phyloP scores from a whole-genome alignment of 768 basidiomycete genomes.

The Floccularia luteovirens region DNA sequence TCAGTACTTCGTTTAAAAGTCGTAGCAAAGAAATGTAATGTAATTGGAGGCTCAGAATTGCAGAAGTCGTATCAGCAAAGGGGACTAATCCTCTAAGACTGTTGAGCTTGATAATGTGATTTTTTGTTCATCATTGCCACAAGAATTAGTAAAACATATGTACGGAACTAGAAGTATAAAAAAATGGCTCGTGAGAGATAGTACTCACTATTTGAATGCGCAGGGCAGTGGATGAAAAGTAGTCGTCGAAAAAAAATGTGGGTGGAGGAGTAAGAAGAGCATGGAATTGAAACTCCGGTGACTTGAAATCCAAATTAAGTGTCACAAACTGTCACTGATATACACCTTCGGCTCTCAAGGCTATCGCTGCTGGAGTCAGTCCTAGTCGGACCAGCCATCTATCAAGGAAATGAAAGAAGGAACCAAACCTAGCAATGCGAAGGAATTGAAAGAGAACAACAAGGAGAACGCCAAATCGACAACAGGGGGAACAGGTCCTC shows the following conservation, averaged over 20 bases:
- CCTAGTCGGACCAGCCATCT: too few relatives aligned
- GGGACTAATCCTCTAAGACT: slow-evolving; percentile 44
- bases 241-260: too few relatives aligned
- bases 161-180: background rate
- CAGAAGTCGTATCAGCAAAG: slow-evolving; percentile 50
- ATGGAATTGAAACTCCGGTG: too few relatives aligned
- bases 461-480: slow-evolving; percentile 25
- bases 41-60: slow-evolving; percentile 39
- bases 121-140: slow-evolving; percentile 43
- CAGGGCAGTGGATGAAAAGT: background rate
- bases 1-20: background rate
- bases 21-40: slow-evolving; percentile 1
- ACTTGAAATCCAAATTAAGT: too few relatives aligned
- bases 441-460: slow-evolving; percentile 25
- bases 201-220: background rate
- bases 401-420: too few relatives aligned
- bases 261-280: too few relatives aligned
- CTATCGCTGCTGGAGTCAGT: too few relatives aligned
- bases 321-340: too few relatives aligned
- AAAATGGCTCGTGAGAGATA: slow-evolving; percentile 2
- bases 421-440: too few relatives aligned
- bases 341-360: too few relatives aligned
- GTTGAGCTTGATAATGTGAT: slow-evolving; percentile 62
- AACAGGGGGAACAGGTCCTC: slow-evolving; percentile 21
- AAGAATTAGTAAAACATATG: slow-evolving; percentile 1